Percentiles rank a stretch among this genome's conserved stretches.
These are phyloP conservation scores for Hippophae tibetana DNA, from an alignment of 306 rosid genomes.

Conservation along the genomic window DNA sequence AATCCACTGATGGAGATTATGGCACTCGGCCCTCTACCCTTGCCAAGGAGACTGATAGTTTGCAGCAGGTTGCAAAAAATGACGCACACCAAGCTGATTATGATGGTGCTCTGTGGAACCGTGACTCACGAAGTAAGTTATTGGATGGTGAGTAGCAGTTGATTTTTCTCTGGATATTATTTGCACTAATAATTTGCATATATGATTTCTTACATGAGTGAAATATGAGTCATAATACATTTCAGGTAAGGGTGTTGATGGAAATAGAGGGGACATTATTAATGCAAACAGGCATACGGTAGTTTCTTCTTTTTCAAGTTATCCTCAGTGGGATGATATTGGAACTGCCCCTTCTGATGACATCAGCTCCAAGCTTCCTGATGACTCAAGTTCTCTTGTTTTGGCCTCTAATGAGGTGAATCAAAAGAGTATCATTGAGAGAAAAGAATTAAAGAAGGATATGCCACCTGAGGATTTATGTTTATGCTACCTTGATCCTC, in stretches of 20 bases:
- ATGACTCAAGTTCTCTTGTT: conserved; percentile 32
- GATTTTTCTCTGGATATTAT: neutral
- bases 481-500: conserved; percentile 66
- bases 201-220: conserved; percentile 4
- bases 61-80: conserved; percentile 16
- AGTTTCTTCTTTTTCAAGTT: conserved; percentile 20
- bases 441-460: conserved; percentile 19
- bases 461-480: conserved; percentile 45
- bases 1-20: conserved; percentile 20
- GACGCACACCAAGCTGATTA: conserved; percentile 13
- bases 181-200: neutral
- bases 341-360: conserved; percentile 18
- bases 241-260: conserved; percentile 31
- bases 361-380: conserved; percentile 24
- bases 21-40: conserved; percentile 19
- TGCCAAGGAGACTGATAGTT: conserved; percentile 12
- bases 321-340: conserved; percentile 23
- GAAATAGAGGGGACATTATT: conserved; percentile 19
- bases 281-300: conserved; percentile 21
- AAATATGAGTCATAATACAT: neutral
- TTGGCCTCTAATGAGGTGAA: neutral
- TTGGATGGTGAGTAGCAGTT: conserved; percentile 25
- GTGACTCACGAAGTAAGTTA: conserved; percentile 16
- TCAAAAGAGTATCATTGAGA: too few relatives aligned
- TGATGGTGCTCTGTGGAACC: conserved; percentile 21